Percentiles rank a stretch among this genome's conserved stretches.
These are phyloP conservation scores for Ganoderma lingzhi DNA, from an alignment of 1,284 basidiomycete species.

Conservation along the genomic window DNA sequence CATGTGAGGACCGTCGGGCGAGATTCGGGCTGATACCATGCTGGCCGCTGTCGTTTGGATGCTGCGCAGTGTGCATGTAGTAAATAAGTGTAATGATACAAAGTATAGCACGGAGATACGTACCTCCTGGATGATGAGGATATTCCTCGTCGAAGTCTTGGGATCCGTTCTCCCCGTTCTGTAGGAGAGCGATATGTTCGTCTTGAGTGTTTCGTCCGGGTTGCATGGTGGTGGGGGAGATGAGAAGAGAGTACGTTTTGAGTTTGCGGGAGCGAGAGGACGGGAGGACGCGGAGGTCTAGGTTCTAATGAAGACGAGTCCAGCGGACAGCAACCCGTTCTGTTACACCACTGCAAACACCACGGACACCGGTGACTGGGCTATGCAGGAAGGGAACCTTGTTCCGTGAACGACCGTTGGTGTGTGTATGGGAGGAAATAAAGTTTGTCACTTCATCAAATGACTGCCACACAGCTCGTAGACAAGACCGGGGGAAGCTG, in stretches of 20 bases:
- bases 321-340: background rate
- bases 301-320: background rate
- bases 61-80: background rate
- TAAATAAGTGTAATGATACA: background rate
- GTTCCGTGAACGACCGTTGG: background rate
- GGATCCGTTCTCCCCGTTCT: conserved; percentile 10
- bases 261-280: background rate
- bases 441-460: background rate
- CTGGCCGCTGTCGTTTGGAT: background rate
- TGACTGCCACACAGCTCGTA: background rate
- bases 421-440: background rate
- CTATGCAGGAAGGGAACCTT: background rate
- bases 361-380: background rate
- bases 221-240: background rate
- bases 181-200: conserved; percentile 15
- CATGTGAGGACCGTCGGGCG: conserved; percentile 9
- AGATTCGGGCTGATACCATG: conserved; percentile 6
- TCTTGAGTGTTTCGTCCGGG: background rate
- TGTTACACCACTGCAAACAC: conserved; percentile 1
- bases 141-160: conserved; percentile 10
- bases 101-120: no score
- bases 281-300: background rate
- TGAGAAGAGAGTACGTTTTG: conserved; percentile 1
- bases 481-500: background rate
- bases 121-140: background rate